These are phyloP conservation scores for Inosperma sp. DNA, from an alignment of 768 basidiomycete genomes.

Conservation along the genomic window DNA sequence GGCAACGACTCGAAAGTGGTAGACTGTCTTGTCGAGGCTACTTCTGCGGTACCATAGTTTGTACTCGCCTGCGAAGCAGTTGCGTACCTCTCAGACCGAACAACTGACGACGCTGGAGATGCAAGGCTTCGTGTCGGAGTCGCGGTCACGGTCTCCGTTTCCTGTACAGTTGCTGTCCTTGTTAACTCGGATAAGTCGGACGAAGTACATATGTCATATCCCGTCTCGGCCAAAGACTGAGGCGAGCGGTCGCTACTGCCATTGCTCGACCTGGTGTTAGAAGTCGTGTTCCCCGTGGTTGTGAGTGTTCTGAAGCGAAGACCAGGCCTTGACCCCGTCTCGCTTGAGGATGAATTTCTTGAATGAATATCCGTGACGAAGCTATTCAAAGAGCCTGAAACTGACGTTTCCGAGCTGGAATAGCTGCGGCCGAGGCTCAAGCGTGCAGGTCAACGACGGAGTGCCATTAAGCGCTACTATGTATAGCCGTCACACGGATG, in stretches of 20 bases:
- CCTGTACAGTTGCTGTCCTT: constrained; percentile 28
- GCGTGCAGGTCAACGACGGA: no score
- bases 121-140: constrained; percentile 28
- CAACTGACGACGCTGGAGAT: constrained; percentile 29
- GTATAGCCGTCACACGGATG: no score
- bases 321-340: no score
- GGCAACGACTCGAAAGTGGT: constrained; percentile 29
- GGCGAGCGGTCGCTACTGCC: constrained; percentile 27
- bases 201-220: constrained; percentile 50
- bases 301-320: no score
- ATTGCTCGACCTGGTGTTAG: constrained; percentile 18
- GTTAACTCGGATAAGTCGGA: constrained; percentile 45
- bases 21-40: constrained; percentile 30
- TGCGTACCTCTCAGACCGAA: constrained; percentile 37
- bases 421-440: no score
- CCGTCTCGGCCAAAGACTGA: constrained; percentile 43
- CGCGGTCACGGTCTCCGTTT: constrained; percentile 29
- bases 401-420: no score
- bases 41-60: constrained; percentile 42
- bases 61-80: constrained; percentile 49
- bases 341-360: no score
- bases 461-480: no score
- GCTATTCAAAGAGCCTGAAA: no score
- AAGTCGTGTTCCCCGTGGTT: no score
- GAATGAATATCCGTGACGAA: no score